These are phyloP conservation scores for Kodamaea anthophila DNA, from an alignment of 1,139 yeast species.

Conservation along the genomic window DNA sequence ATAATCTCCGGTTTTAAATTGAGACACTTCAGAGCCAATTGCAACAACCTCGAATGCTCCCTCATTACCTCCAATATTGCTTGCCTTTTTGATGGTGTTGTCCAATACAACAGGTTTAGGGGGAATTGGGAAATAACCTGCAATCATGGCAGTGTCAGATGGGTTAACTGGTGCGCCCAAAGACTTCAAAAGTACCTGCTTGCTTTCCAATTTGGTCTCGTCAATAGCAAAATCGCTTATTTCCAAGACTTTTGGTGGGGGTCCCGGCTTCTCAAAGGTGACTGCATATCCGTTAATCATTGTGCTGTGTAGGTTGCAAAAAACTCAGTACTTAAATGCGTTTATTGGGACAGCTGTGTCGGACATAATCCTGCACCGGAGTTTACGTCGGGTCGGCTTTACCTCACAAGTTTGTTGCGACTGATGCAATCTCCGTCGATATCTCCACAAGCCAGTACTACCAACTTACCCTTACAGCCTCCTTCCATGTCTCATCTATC, in stretches of 20 bases:
- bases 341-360: no score
- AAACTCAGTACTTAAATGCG: no score
- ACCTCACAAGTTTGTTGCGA: no score
- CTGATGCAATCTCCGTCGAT: no score
- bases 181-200: conserved; percentile 13
- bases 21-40: conserved; percentile 17
- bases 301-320: no score
- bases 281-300: conserved; percentile 14
- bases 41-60: conserved; percentile 23
- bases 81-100: conserved; percentile 18
- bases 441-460: no score
- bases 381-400: no score
- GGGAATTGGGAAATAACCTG: conserved; percentile 38
- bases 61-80: conserved; percentile 38
- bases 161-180: conserved; percentile 26
- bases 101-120: conserved; percentile 30
- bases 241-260: conserved; percentile 13
- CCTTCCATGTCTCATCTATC: no score
- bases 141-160: conserved; percentile 36
- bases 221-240: conserved; percentile 10
- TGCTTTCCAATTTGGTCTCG: conserved; percentile 8
- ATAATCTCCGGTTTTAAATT: conserved; percentile 23
- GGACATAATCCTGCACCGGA: no score
- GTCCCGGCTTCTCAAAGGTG: conserved; percentile 16
- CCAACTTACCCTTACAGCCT: no score